Conservation (phyloP, 345 rosid species). For the Heritiera fomes region DNA sequence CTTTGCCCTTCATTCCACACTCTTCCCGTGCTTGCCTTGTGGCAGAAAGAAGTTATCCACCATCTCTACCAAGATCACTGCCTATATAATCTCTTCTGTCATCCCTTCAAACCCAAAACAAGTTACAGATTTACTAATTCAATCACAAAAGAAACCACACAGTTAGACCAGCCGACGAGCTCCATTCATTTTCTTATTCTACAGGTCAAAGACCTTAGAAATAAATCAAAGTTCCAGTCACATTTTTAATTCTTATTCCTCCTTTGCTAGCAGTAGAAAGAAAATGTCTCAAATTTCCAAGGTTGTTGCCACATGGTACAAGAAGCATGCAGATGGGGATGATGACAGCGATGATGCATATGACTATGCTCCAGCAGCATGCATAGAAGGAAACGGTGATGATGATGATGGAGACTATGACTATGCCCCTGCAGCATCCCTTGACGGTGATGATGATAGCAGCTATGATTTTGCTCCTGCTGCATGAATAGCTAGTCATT, state of each 20-base stretch:
- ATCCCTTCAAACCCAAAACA: background rate
- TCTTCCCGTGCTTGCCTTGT: conserved; percentile 8
- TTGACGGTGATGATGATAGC: conserved; percentile 19
- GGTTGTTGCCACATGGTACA: conserved; percentile 12
- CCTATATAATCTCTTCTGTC: conserved; percentile 7
- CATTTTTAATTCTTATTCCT: background rate
- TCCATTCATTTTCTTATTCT: background rate
- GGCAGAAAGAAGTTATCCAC: background rate
- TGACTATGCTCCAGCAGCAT: conserved; percentile 23
- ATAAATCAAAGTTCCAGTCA: background rate
- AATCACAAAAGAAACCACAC: conserved; percentile 1
- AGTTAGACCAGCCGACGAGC: background rate
- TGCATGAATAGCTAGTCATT: conserved; percentile 8
- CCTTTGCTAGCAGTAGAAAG: background rate
- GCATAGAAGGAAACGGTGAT: background rate
- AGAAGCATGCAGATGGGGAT: conserved; percentile 19
- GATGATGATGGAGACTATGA: conserved; percentile 21
- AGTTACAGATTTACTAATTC: background rate
- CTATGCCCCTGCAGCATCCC: conserved; percentile 16
- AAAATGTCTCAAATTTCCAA: conserved; percentile 21
- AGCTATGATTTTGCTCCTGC: conserved; percentile 22
- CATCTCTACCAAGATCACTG: background rate
- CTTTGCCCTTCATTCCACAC: conserved; percentile 9
- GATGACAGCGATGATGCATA: conserved; percentile 4
- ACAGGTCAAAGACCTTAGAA: background rate